phyloP scores from a whole-genome alignment of 2,329 filamentous ascomycete species.

The Monosporascus sp. region DNA sequence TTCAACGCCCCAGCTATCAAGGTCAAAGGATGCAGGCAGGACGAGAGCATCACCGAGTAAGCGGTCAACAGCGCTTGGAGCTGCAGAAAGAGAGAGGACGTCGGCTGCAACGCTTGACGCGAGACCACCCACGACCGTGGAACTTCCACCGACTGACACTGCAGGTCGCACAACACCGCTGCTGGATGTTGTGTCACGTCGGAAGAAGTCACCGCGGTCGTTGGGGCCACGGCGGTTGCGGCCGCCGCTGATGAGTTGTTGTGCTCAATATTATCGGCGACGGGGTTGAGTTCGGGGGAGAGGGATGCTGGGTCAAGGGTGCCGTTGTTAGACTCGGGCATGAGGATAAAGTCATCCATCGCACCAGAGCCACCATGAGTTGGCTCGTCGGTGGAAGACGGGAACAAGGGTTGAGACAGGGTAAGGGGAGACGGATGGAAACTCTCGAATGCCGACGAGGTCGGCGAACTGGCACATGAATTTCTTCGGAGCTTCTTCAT shows the following conservation, averaged over 20 bases:
- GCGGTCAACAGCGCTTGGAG: conserved; percentile 58
- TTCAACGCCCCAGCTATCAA: conserved; percentile 74
- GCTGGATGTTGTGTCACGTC: conserved; percentile 99
- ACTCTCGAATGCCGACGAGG: conserved; percentile 36
- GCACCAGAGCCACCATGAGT: conserved; percentile 27
- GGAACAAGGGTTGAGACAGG: conserved; percentile 54
- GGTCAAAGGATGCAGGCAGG: conserved; percentile 61
- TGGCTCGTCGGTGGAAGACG: conserved; percentile 25
- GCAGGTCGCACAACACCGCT: conserved; percentile 99
- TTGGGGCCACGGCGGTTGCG: conserved; percentile 16
- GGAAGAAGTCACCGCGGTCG: conserved; percentile 48
- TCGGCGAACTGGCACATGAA: conserved; percentile 35
- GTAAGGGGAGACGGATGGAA: conserved; percentile 45
- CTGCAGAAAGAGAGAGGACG: conserved; percentile 43
- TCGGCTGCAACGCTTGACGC: conserved; percentile 34
- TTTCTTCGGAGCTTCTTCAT: conserved; percentile 42
- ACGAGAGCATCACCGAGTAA: conserved; percentile 65
- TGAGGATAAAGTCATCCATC: conserved; percentile 39
- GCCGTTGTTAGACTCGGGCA: conserved; percentile 30
- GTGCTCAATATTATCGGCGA: conserved; percentile 34
- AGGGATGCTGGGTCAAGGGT: conserved; percentile 59
- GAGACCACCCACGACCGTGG: conserved; percentile 40
- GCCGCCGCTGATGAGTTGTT: conserved; percentile 23
- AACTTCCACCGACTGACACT: conserved; percentile 86
- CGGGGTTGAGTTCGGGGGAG: conserved; percentile 50